Base-by-base conservation (phyloP, 257 asterid genomes). In the Schizonepeta tenuifolia region DNA sequence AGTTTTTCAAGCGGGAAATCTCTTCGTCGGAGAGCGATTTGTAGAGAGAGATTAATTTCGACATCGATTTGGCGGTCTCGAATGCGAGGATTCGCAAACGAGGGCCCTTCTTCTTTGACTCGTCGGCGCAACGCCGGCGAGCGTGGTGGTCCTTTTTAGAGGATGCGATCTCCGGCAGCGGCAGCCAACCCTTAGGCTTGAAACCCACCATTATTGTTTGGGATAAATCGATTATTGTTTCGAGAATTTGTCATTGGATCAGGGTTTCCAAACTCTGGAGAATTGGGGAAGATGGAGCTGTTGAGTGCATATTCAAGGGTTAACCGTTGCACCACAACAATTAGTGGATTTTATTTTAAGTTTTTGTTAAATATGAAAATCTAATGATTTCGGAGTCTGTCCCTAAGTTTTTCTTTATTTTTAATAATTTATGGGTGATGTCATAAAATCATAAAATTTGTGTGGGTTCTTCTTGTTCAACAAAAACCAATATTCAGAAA, bases 31-130 rank as follows among this genome's bases (percentile, higher is more conserved):
- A 82, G 11, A 93, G 80, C 33, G 98, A 87, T 77, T 71, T 87
- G 85, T 93, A 90, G 7, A 90, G 70, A 4, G 93, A 86, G 63
- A 93, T 75, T 10, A 93, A 63, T n/a, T 80, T 82, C 10, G 96
- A 89, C 96, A 90, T 90, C 12, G 88, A 80, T 70, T 86, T 89
- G 3, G 88, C 96, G 0, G 98, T 79, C 80, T 93, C 98, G 77
- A 93, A 87, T 2, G 96, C 83, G 24, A 88, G 86, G 22, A 92
- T 92, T 1, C 95, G 93, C 33, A 92, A 53, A 12, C 70, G 66
- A 55, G 79, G 21, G 9, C 47, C 21, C 47, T 77, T 73, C 57
- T 85, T 82, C 68, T 72, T 69, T 1, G 69, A 71, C 9, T 44
- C 67, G 73, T 66, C 41, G 53, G 55, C 6, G 65, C n/a, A 7